Percentiles rank a stretch among this genome's conserved stretches.
These are phyloP conservation scores for Apiospora marii DNA, from an alignment of 2,329 filamentous ascomycete genomes.

Conservation along the genomic window DNA sequence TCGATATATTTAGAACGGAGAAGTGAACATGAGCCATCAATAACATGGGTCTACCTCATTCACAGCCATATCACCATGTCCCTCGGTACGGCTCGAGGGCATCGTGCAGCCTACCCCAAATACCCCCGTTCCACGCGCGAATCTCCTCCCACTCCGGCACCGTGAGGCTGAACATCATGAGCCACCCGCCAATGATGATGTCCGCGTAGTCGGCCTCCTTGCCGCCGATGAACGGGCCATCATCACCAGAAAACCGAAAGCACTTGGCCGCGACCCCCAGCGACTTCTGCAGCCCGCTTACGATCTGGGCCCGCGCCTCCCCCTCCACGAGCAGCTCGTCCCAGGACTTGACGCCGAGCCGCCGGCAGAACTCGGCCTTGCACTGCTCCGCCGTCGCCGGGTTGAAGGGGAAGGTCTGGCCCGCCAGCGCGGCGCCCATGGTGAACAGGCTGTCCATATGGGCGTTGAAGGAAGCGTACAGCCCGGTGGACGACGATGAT, in stretches of 20 bases:
- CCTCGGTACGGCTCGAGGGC: constrained; percentile 33
- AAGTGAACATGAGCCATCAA: not conserved
- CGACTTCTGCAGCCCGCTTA: constrained; percentile 26
- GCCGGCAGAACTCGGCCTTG: constrained; percentile 56
- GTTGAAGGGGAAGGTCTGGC: constrained; percentile 57
- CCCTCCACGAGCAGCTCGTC: constrained; percentile 44
- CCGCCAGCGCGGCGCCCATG: constrained; percentile 50
- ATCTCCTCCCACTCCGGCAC: constrained; percentile 37
- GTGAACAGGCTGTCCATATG: constrained; percentile 63
- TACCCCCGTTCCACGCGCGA: constrained; percentile 36
- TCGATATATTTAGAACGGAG: not conserved
- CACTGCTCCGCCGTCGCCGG: constrained; percentile 52
- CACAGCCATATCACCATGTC: constrained; percentile 26
- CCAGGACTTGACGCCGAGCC: constrained; percentile 54
- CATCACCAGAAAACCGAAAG: constrained; percentile 30
- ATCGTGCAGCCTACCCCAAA: constrained; percentile 35
- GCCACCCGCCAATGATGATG: constrained; percentile 40
- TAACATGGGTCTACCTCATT: not conserved
- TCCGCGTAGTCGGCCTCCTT: constrained; percentile 37
- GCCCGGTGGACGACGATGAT: constrained; percentile 33
- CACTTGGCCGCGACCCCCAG: constrained; percentile 34
- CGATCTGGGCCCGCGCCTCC: constrained; percentile 33
- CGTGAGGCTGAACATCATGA: constrained; percentile 30
- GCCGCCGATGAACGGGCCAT: constrained; percentile 37
- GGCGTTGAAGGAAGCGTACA: constrained; percentile 60